Percentiles rank a stretch among this genome's conserved stretches.
phyloP scores from a whole-genome alignment of 495 filamentous ascomycete genomes.

The Hypoxylon rickii region DNA sequence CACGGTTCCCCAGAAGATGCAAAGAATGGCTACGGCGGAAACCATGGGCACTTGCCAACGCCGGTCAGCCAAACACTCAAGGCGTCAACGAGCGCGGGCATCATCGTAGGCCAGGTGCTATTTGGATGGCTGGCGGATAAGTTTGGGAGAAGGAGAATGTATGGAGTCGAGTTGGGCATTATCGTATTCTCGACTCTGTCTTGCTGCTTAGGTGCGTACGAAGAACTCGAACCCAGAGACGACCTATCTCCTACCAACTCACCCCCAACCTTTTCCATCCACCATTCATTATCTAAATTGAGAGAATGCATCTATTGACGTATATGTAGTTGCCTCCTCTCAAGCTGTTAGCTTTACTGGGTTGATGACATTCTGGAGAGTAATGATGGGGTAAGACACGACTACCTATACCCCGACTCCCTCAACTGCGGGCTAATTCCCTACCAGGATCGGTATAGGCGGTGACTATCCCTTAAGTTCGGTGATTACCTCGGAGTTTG shows the following conservation, averaged over 20 bases:
- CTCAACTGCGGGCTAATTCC: slow-evolving; percentile 2
- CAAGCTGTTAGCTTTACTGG: slow-evolving; percentile 67
- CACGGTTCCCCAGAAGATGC: slow-evolving; percentile 44
- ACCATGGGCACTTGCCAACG: slow-evolving; percentile 57
- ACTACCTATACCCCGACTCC: slow-evolving; percentile 15
- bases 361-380: slow-evolving; percentile 78
- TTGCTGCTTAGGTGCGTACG: slow-evolving; percentile 25
- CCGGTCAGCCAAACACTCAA: slow-evolving; percentile 72
- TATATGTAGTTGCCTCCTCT: slow-evolving; percentile 56
- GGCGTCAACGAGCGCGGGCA: slow-evolving; percentile 72
- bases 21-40: slow-evolving; percentile 44
- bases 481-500: slow-evolving; percentile 84
- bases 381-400: slow-evolving; percentile 64
- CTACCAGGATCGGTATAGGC: slow-evolving; percentile 62
- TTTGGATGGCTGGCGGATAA: slow-evolving; percentile 74
- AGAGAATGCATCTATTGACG: too few relatives aligned
- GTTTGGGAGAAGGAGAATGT: slow-evolving; percentile 75
- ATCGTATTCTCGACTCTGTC: slow-evolving; percentile 57
- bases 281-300: too few relatives aligned
- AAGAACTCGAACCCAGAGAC: background rate
- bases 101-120: slow-evolving; percentile 71
- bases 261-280: background rate
- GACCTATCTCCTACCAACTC: too few relatives aligned
- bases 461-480: slow-evolving; percentile 78
- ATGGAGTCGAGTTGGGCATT: slow-evolving; percentile 74